Percentiles rank a stretch among this genome's conserved stretches.
phyloP scores from a whole-genome alignment of 345 rosid species.

The Mallotus nudiflorus region DNA sequence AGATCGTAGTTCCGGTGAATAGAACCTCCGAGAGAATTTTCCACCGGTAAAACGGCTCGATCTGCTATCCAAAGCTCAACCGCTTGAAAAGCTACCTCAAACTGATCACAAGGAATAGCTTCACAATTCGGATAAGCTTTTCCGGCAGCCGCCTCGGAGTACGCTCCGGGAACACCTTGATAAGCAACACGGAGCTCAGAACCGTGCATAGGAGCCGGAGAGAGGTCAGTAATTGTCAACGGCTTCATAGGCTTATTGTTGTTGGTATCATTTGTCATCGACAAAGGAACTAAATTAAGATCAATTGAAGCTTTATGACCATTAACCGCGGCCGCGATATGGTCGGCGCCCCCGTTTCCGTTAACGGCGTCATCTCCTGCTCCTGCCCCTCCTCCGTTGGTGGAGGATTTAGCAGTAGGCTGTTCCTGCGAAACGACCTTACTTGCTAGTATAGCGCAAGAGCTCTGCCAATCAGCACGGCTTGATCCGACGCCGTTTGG shows the following conservation, averaged over 20 bases:
- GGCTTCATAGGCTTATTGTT: constrained; percentile 45
- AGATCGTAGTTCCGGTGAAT: constrained; percentile 95
- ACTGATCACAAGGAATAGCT: constrained; percentile 96
- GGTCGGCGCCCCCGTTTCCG: constrained; percentile 30
- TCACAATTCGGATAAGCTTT: constrained; percentile 93
- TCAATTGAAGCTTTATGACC: constrained; percentile 52
- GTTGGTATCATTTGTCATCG: constrained; percentile 24
- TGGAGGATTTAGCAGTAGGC: constrained; percentile 28
- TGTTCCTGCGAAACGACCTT: constrained; percentile 55
- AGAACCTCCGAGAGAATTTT: constrained; percentile 94
- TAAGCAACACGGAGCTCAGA: constrained; percentile 85
- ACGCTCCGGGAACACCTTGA: constrained; percentile 98
- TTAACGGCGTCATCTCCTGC: no score
- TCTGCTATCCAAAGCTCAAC: constrained; percentile 99
- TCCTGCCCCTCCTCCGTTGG: no score
- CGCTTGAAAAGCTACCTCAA: constrained; percentile 93
- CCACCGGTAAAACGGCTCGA: constrained; percentile 89
- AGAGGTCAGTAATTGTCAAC: constrained; percentile 63
- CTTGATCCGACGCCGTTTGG: constrained; percentile 44
- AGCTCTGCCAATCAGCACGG: constrained; percentile 76
- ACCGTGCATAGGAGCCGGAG: constrained; percentile 93
- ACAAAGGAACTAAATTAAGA: constrained; percentile 56
- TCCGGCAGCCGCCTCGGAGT: constrained; percentile 96
- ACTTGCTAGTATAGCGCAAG: constrained; percentile 76
- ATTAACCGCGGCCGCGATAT: constrained; percentile 50